Percentiles rank a stretch among this genome's conserved stretches.
Evolutionary conservation across 768 basidiomycete species (phyloP).

Genomic region (Lactarius sanguifluus): DNA sequence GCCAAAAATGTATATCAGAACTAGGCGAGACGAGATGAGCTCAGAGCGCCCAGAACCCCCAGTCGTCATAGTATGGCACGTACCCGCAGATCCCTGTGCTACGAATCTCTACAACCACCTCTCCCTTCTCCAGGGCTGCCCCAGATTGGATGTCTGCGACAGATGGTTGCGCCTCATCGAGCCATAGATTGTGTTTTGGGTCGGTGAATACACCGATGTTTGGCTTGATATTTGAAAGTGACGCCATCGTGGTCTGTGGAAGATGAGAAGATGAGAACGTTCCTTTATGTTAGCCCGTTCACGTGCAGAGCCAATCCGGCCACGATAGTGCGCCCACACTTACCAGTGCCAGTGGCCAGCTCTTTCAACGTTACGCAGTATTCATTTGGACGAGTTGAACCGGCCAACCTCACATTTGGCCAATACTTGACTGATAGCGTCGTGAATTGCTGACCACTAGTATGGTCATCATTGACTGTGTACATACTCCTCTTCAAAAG

Average conservation of each 20-base stretch:
- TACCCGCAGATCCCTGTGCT: slow-evolving; percentile 73
- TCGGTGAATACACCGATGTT: slow-evolving; percentile 30
- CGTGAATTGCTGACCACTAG: too few relatives aligned
- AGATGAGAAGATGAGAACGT: slow-evolving; percentile 30
- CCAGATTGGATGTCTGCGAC: slow-evolving; percentile 22
- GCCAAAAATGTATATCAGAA: slow-evolving; percentile 75
- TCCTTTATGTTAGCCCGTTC: not conserved
- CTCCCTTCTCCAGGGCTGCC: slow-evolving; percentile 39
- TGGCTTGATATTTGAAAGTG: slow-evolving; percentile 18
- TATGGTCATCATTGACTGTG: too few relatives aligned
- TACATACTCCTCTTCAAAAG: not conserved
- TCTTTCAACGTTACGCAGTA: not conserved
- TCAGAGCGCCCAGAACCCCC: too few relatives aligned
- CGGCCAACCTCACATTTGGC: too few relatives aligned
- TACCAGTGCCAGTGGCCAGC: too few relatives aligned
- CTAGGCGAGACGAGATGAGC: slow-evolving; percentile 36
- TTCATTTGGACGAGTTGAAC: too few relatives aligned
- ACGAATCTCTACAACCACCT: slow-evolving; percentile 64
- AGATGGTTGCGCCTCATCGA: slow-evolving; percentile 36
- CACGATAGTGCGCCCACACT: too few relatives aligned
- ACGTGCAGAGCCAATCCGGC: not conserved
- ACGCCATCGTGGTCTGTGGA: slow-evolving; percentile 31
- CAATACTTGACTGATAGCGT: not conserved
- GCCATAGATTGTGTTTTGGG: slow-evolving; percentile 28
- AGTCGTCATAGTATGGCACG: slow-evolving; percentile 27